These are phyloP conservation scores for Keqinozyma sinolaborantium DNA, from an alignment of 1,139 yeast species.

Conservation along the genomic window DNA sequence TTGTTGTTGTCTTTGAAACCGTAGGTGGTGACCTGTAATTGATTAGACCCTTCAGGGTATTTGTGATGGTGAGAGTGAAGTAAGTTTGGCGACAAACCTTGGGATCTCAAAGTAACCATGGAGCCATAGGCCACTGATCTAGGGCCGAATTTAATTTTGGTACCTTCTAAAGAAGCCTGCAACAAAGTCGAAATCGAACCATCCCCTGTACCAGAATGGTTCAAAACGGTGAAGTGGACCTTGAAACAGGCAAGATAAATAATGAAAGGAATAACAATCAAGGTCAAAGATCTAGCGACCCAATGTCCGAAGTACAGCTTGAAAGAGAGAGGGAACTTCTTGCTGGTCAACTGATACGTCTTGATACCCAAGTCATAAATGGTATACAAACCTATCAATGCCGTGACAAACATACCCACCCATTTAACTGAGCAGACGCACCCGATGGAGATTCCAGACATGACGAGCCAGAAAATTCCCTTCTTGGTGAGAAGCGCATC, in stretches of 20 bases:
- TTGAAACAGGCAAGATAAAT: constrained; percentile 73
- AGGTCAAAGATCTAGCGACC: constrained; percentile 59
- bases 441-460: constrained; percentile 82
- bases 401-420: constrained; percentile 91
- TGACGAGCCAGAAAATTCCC: constrained; percentile 55
- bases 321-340: constrained; percentile 26
- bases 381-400: constrained; percentile 82
- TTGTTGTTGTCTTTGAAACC: constrained; percentile 71
- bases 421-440: constrained; percentile 93
- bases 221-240: constrained; percentile 72
- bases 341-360: constrained; percentile 43
- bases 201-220: constrained; percentile 77
- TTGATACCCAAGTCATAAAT: constrained; percentile 69
- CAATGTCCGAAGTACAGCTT: constrained; percentile 60
- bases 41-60: constrained; percentile 73
- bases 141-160: constrained; percentile 53
- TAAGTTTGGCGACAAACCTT: constrained; percentile 67
- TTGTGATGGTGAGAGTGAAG: constrained; percentile 67
- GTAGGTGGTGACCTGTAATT: constrained; percentile 74
- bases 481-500: constrained; percentile 34
- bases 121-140: constrained; percentile 63
- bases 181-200: constrained; percentile 68
- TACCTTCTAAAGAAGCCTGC: constrained; percentile 62
- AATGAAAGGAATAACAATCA: constrained; percentile 71
- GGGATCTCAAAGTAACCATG: constrained; percentile 62